Percentiles rank a stretch among this genome's conserved stretches.
Conservation (phyloP, 768 basidiomycete species). For the Russula dissimulans region DNA sequence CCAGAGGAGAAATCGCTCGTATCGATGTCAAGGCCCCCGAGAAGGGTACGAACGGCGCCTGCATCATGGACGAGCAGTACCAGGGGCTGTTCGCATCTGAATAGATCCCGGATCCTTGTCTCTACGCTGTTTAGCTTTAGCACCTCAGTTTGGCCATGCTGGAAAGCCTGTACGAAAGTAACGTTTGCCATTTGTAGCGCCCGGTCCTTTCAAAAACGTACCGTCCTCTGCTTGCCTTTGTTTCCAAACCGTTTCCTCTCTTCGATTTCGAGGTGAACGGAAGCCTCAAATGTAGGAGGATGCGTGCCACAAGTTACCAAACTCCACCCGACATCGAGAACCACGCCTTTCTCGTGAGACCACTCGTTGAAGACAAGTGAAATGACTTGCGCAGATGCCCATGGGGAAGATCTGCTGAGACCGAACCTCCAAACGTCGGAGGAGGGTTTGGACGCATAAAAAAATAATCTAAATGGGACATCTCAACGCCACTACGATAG, state of each 20-base stretch:
- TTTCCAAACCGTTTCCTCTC: slow-evolving; percentile 12
- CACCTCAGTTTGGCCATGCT: slow-evolving; percentile 7
- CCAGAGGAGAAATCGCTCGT: background rate
- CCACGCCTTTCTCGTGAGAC: slow-evolving; percentile 9
- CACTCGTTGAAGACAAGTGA: slow-evolving; percentile 16
- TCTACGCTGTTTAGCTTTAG: slow-evolving; percentile 1
- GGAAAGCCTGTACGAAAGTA: slow-evolving; percentile 2
- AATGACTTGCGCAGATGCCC: slow-evolving; percentile 1
- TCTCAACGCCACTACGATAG: background rate
- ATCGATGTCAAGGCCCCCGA: slow-evolving; percentile 4
- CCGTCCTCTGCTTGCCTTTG: slow-evolving; percentile 6
- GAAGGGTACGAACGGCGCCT: background rate
- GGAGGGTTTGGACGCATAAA: slow-evolving; percentile 9
- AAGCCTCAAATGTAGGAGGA: background rate
- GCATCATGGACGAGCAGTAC: slow-evolving; percentile 15
- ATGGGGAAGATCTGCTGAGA: slow-evolving; percentile 1
- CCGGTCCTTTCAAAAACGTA: background rate
- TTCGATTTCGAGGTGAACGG: slow-evolving; percentile 11
- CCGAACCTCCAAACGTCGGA: slow-evolving; percentile 7
- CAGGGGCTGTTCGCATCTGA: background rate
- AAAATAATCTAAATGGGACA: slow-evolving; percentile 6
- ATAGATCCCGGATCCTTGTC: slow-evolving; percentile 1
- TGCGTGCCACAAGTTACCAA: background rate
- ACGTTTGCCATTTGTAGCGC: background rate
- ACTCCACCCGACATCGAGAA: slow-evolving; percentile 18